A percentile compares a stretch with the other conserved stretches of the same genome.
Evolutionary conservation across 169 alveolate species (phyloP).

Genomic region (Eimeria acervulina): DNA sequence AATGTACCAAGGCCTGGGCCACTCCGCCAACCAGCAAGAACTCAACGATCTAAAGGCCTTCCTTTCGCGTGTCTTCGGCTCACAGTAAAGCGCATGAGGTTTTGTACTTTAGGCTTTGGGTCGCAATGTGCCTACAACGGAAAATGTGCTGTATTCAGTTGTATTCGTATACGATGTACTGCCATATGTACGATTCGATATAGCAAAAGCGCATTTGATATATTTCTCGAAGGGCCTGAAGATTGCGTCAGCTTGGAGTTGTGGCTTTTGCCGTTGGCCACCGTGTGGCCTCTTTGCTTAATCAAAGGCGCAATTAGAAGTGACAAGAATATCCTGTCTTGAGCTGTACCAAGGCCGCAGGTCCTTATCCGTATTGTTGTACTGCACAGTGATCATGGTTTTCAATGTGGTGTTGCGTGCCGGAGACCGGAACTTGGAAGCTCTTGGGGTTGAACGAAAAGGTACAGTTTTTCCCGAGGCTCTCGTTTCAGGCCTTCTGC

Average conservation of each 20-base stretch:
- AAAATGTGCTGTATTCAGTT: neutral
- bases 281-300: neutral
- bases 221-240: neutral
- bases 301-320: neutral
- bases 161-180: neutral
- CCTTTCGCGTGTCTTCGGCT: slow-evolving; percentile 2
- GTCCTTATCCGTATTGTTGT: slow-evolving; percentile 1
- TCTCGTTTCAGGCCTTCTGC: neutral
- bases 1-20: slow-evolving; percentile 72
- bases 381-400: neutral
- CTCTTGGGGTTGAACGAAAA: neutral
- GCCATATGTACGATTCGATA: neutral
- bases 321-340: neutral
- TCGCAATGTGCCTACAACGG: neutral
- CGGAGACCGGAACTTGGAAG: neutral
- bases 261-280: neutral
- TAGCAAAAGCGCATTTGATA: neutral
- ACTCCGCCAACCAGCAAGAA: slow-evolving; percentile 70
- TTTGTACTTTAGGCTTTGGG: neutral
- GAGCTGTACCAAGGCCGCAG: neutral
- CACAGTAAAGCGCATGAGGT: neutral
- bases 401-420: neutral
- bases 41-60: slow-evolving; percentile 38
- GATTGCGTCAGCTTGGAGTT: neutral
- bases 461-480: neutral